Percentiles rank a stretch among this genome's conserved stretches.
phyloP scores from a whole-genome alignment of 495 filamentous ascomycete species.

The Aspergillus steynii region DNA sequence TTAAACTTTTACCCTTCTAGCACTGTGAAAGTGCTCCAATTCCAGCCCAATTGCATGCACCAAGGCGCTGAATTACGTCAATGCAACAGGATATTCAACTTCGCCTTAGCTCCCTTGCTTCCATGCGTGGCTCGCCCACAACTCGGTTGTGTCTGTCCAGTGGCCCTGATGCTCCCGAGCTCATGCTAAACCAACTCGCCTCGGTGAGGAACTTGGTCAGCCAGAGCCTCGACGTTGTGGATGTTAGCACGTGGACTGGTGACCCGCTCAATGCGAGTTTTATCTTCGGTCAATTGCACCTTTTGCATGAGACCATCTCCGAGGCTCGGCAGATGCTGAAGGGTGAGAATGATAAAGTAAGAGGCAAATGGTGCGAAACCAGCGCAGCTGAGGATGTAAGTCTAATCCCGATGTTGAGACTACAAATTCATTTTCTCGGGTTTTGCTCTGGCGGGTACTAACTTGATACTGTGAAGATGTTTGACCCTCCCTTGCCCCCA shows the following conservation, averaged over 20 bases:
- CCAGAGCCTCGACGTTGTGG: constrained; percentile 73
- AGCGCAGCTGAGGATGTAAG: constrained; percentile 53
- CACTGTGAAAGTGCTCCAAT: background rate
- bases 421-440: background rate
- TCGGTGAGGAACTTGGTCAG: constrained; percentile 73
- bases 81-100: constrained; percentile 50
- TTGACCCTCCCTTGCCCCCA: constrained; percentile 59
- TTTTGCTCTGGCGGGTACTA: background rate
- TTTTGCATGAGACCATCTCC: constrained; percentile 72
- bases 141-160: constrained; percentile 58
- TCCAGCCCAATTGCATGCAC: background rate
- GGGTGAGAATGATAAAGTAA: constrained; percentile 49
- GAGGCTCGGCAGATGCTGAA: constrained; percentile 61
- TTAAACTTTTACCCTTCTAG: constrained; percentile 5
- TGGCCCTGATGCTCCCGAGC: constrained; percentile 46
- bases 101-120: constrained; percentile 48
- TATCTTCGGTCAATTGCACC: constrained; percentile 74
- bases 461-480: constrained; percentile 30
- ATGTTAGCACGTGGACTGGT: constrained; percentile 69
- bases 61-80: background rate
- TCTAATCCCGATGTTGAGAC: constrained; percentile 1
- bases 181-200: constrained; percentile 67
- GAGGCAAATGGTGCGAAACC: constrained; percentile 59
- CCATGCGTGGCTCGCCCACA: constrained; percentile 44
- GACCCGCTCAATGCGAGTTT: constrained; percentile 61